Evolutionary conservation across 768 basidiomycete genomes (phyloP).

Genomic region (Melanogaster broomeanus): DNA sequence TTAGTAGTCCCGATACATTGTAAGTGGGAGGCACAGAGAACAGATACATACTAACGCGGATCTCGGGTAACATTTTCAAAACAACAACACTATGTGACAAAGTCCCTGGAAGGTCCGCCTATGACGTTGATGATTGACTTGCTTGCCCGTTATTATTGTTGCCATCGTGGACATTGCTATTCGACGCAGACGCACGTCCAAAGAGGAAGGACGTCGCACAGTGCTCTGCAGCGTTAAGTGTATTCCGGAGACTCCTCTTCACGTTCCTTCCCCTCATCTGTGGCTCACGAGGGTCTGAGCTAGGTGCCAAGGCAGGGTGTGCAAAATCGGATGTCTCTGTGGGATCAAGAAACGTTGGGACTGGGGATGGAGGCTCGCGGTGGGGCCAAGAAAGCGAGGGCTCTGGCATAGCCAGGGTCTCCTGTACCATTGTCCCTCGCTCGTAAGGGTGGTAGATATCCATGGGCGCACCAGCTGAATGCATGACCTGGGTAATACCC

Average conservation of each 20-base stretch:
- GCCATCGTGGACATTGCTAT: constrained; percentile 21
- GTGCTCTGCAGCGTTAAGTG: constrained; percentile 69
- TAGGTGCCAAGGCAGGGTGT: constrained; percentile 31
- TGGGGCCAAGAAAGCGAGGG: constrained; percentile 45
- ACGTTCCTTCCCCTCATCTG: constrained; percentile 60
- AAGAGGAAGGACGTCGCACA: constrained; percentile 68
- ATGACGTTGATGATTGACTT: constrained; percentile 27
- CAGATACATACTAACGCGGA: background rate
- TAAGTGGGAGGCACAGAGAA: constrained; percentile 5
- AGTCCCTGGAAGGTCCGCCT: constrained; percentile 1
- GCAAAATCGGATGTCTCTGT: constrained; percentile 46
- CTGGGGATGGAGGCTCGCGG: constrained; percentile 39
- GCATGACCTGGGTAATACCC: constrained; percentile 37
- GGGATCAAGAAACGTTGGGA: constrained; percentile 33
- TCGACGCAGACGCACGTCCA: constrained; percentile 46
- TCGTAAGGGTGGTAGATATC: constrained; percentile 19
- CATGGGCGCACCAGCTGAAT: constrained; percentile 30
- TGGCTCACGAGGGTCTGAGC: constrained; percentile 31
- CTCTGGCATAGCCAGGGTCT: constrained; percentile 13
- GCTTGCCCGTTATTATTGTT: constrained; percentile 19
- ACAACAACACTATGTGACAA: background rate
- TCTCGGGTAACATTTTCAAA: background rate
- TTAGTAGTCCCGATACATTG: constrained; percentile 14
- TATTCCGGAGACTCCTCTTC: constrained; percentile 65
- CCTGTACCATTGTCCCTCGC: constrained; percentile 8